phyloP scores from a whole-genome alignment of 192 early-diverging fungal species.

The Coemansia sp. region DNA sequence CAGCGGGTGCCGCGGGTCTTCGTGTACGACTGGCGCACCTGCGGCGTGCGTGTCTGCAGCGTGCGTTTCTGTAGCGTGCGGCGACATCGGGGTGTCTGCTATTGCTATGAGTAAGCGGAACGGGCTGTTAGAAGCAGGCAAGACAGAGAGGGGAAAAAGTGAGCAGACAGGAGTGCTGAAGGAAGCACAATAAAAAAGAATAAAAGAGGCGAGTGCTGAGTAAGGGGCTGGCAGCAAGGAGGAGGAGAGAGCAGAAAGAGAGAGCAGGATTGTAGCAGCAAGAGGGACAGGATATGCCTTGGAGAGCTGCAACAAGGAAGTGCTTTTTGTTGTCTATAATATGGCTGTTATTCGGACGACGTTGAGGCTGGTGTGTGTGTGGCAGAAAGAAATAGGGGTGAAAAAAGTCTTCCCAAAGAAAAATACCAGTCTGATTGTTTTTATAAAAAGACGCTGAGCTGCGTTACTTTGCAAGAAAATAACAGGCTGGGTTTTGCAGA shows the following conservation, averaged over 20 bases:
- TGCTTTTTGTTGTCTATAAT: neutral
- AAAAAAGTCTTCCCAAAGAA: slow-evolving; percentile 9
- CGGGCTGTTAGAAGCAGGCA: neutral
- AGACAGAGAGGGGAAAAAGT: neutral
- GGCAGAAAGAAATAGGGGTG: neutral
- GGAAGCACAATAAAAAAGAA: neutral
- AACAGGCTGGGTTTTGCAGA: neutral
- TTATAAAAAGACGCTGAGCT: neutral
- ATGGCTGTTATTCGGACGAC: neutral
- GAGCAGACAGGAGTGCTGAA: neutral
- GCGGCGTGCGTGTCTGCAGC: slow-evolving; percentile 19
- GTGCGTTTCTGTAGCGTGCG: slow-evolving; percentile 27
- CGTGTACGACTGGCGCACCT: slow-evolving; percentile 14
- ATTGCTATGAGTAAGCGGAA: slow-evolving; percentile 1
- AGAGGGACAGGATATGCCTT: neutral
- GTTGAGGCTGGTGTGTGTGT: neutral
- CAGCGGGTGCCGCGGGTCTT: slow-evolving; percentile 66
- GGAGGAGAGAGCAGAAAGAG: slow-evolving; percentile 1
- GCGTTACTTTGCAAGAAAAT: neutral
- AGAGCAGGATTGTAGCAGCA: neutral
- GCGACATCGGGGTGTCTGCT: slow-evolving; percentile 23
- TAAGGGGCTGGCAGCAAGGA: neutral
- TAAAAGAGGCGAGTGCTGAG: neutral
- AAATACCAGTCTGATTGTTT: neutral
- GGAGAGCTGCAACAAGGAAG: neutral